Percentiles rank a stretch among this genome's conserved stretches.
phyloP scores from a whole-genome alignment of 352 stramenopile genomes.

The Globisporangium spiculum region DNA sequence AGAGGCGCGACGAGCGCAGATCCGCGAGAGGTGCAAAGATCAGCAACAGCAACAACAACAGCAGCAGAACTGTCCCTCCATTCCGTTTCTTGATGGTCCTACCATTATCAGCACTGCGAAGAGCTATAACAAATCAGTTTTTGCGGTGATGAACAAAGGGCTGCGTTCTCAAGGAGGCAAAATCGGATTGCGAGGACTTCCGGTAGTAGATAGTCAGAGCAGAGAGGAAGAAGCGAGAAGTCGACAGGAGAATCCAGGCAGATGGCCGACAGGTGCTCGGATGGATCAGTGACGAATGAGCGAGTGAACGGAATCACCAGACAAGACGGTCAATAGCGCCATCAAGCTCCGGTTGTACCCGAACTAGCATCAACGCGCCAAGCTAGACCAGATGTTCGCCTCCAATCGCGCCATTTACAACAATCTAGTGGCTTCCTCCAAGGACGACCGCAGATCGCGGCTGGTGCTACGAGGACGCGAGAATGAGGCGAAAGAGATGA shows the following conservation, averaged over 20 bases:
- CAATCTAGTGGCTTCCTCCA: background rate
- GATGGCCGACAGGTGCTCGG: too few relatives aligned
- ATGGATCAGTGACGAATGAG: too few relatives aligned
- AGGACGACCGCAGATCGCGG: background rate
- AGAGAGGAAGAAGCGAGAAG: background rate
- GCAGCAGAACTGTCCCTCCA: background rate
- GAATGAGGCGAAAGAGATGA: too few relatives aligned
- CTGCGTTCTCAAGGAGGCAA: background rate
- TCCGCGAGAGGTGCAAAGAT: slow-evolving; percentile 20
- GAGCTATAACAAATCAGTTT: background rate
- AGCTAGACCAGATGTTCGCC: background rate
- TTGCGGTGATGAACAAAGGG: background rate
- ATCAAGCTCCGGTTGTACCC: background rate
- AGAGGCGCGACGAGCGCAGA: slow-evolving; percentile 30
- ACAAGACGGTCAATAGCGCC: background rate
- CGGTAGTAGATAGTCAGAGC: background rate
- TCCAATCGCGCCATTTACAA: background rate
- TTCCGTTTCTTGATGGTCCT: background rate
- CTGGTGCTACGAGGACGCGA: too few relatives aligned
- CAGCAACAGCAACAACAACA: slow-evolving; percentile 1
- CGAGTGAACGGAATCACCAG: too few relatives aligned
- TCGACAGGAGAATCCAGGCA: background rate
- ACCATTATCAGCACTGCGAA: background rate
- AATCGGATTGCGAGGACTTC: background rate
- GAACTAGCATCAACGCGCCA: background rate